These are phyloP conservation scores for Fraxinus nigra DNA, from an alignment of 305 asterid species.

Conservation along the genomic window DNA sequence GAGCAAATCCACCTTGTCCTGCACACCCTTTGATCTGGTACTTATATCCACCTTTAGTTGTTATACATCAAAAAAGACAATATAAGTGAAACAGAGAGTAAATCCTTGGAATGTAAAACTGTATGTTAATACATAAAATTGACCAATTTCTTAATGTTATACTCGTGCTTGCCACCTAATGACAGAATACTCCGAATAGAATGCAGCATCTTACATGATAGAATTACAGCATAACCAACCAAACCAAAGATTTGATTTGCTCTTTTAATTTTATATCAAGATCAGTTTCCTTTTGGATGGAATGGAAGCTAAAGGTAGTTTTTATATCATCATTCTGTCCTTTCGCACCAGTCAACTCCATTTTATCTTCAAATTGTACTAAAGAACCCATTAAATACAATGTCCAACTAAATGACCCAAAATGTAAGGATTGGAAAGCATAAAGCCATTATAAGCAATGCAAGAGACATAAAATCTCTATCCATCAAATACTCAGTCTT, in stretches of 20 bases:
- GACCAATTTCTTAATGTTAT: neutral
- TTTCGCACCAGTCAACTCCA: neutral
- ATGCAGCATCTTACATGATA: constrained; percentile 1
- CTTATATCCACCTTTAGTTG: constrained; percentile 65
- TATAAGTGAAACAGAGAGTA: constrained; percentile 21
- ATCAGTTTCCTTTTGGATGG: neutral
- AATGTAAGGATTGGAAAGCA: neutral
- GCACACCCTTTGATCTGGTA: constrained; percentile 98
- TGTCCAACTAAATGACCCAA: neutral
- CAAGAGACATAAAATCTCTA: neutral
- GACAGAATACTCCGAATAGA: neutral
- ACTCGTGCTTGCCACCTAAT: constrained; percentile 7
- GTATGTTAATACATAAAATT: neutral
- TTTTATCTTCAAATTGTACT: neutral
- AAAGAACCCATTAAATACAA: neutral
- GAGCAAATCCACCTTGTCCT: constrained; percentile 97
- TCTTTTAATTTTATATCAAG: neutral
- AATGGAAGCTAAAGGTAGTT: neutral
- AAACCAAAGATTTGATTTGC: neutral
- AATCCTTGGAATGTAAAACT: constrained; percentile 14
- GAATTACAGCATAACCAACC: neutral
- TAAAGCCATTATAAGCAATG: neutral
- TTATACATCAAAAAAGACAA: constrained; percentile 27
- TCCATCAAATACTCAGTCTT: neutral
- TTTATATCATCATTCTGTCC: neutral